A percentile compares a stretch with the other conserved stretches of the same genome.
Evolutionary conservation across 1,284 basidiomycete species (phyloP).

Genomic region (Ganoderma meredithae): DNA sequence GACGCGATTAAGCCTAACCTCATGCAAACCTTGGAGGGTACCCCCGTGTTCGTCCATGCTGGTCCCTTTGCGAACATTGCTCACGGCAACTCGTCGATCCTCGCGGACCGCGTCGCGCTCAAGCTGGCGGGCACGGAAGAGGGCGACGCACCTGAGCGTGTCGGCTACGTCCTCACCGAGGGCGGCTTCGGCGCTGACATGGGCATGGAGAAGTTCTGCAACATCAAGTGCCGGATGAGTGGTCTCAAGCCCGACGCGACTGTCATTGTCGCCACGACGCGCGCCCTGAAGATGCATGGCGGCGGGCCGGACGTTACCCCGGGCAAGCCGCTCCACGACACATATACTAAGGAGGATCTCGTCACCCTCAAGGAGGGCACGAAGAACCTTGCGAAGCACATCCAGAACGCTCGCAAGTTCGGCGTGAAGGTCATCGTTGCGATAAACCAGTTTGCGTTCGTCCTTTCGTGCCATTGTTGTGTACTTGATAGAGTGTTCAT

Average conservation of each 20-base stretch:
- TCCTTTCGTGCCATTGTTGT: conserved; percentile 30
- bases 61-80: conserved; percentile 99
- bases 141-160: conserved; percentile 82
- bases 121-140: conserved; percentile 98
- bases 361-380: conserved; percentile 92
- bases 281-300: conserved; percentile 99
- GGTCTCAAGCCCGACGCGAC: conserved; percentile 94
- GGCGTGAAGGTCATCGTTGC: conserved; percentile 97
- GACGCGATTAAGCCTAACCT: conserved; percentile 99
- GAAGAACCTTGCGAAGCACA: conserved; percentile 93
- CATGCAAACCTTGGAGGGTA: conserved; percentile 99
- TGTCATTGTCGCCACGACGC: conserved; percentile 96
- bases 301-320: conserved; percentile 98
- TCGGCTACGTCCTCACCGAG: conserved; percentile 97
- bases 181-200: conserved; percentile 99
- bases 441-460: conserved; percentile 94
- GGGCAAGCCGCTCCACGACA: conserved; percentile 93
- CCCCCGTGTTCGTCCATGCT: conserved; percentile 98
- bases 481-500: conserved; percentile 4
- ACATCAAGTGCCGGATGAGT: conserved; percentile 98
- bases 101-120: conserved; percentile 95
- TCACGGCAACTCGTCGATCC: conserved; percentile 98
- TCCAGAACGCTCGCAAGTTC: conserved; percentile 95
- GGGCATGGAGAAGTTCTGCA: conserved; percentile 99
- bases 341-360: conserved; percentile 95